phyloP scores from a whole-genome alignment of 2,329 filamentous ascomycete species.

The Cordyceps militaris region DNA sequence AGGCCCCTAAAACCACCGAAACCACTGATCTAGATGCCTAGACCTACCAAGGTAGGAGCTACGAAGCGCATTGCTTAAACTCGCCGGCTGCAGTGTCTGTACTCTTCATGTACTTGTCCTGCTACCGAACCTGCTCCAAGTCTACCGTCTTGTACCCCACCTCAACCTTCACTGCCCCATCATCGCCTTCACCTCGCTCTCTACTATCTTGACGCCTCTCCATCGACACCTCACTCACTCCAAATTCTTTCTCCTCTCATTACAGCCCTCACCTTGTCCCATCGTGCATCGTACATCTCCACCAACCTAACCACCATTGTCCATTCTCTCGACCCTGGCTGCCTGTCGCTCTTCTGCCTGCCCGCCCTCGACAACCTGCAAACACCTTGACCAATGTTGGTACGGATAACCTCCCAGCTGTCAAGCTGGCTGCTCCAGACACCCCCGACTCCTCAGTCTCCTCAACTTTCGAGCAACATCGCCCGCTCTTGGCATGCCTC shows the following conservation, averaged over 20 bases:
- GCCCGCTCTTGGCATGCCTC: neutral
- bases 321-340: neutral
- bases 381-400: neutral
- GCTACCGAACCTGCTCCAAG: neutral
- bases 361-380: neutral
- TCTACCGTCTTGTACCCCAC: neutral
- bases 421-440: neutral
- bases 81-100: too few species aligned
- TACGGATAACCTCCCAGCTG: neutral
- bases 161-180: neutral
- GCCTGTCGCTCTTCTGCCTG: neutral
- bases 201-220: neutral
- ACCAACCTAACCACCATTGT: neutral
- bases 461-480: too few species aligned
- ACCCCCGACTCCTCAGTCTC: neutral
- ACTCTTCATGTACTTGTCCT: neutral
- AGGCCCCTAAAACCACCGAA: too few species aligned
- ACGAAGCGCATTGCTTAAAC: too few species aligned
- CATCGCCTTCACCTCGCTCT: neutral
- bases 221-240: neutral
- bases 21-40: too few species aligned
- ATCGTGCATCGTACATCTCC: slow-evolving; percentile 1
- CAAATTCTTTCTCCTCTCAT: neutral
- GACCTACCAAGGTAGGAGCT: too few species aligned
- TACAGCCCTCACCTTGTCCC: neutral